Evolutionary conservation across 495 filamentous ascomycete genomes (phyloP).

Genomic region (Symbiotaphrina buchneri): DNA sequence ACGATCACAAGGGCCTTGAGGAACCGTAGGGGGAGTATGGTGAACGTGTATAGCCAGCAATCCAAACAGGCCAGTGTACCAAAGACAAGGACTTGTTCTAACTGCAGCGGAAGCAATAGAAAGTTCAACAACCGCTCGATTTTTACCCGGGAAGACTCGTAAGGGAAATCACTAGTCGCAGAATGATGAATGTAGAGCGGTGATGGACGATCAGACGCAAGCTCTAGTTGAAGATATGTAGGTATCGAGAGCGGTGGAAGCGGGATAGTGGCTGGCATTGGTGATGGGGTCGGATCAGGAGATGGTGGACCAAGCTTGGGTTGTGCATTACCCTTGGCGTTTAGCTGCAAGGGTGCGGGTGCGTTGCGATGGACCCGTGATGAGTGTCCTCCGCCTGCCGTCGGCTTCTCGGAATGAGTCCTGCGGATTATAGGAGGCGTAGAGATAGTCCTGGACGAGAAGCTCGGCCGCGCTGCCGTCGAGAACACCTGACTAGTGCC

Average conservation of each 20-base stretch:
- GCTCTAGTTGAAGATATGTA: conserved; percentile 71
- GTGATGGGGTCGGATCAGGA: conserved; percentile 26
- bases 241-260: conserved; percentile 71
- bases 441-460: conserved; percentile 13
- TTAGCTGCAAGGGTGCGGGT: conserved; percentile 6
- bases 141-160: conserved; percentile 92
- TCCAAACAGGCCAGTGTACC: conserved; percentile 80
- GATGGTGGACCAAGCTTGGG: conserved; percentile 7
- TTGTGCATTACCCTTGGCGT: conserved; percentile 18
- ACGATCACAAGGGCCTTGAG: conserved; percentile 61
- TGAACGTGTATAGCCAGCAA: conserved; percentile 94
- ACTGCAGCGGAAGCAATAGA: conserved; percentile 49
- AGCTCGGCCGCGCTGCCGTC: conserved; percentile 9
- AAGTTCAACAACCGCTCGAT: conserved; percentile 87
- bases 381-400: conserved; percentile 1
- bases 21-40: conserved; percentile 80
- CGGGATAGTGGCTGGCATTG: conserved; percentile 47
- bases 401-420: conserved; percentile 12
- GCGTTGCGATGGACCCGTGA: conserved; percentile 5
- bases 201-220: conserved; percentile 60
- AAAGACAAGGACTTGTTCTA: conserved; percentile 78
- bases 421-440: conserved; percentile 14
- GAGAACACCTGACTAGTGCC: no score
- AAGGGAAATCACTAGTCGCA: conserved; percentile 49
- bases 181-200: conserved; percentile 75